Percentiles rank a stretch among this genome's conserved stretches.
Evolutionary conservation across 2,329 filamentous ascomycete species (phyloP).

Genomic region (Hypoxylon sp.): DNA sequence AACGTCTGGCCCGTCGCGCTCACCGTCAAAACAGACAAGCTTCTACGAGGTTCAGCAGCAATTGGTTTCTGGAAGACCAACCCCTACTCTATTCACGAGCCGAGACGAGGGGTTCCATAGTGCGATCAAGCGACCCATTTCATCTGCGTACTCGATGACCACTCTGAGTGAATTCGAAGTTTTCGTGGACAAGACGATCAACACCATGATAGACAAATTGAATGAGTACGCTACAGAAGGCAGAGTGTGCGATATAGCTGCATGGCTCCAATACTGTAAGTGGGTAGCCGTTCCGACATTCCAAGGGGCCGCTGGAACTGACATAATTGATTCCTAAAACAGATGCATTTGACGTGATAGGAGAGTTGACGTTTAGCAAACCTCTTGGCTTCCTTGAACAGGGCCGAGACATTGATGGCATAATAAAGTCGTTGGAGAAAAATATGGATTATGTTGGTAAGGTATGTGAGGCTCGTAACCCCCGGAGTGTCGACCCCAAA

Average conservation of each 20-base stretch:
- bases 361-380: constrained; percentile 82
- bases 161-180: neutral
- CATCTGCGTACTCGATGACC: constrained; percentile 3
- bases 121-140: neutral
- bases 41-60: constrained; percentile 1
- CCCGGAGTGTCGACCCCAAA: neutral
- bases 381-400: constrained; percentile 81
- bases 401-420: constrained; percentile 81
- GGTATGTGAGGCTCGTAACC: neutral
- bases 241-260: neutral
- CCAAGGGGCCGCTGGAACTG: neutral
- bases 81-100: neutral
- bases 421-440: constrained; percentile 61
- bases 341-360: constrained; percentile 82
- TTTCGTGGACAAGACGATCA: constrained; percentile 4
- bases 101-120: neutral
- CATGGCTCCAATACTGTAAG: constrained; percentile 80
- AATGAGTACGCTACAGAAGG: neutral
- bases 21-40: neutral
- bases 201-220: neutral
- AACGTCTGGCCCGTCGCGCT: neutral
- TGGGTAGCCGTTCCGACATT: neutral
- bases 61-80: neutral
- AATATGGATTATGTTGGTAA: constrained; percentile 3
- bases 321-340: neutral